Base-by-base conservation (phyloP, 169 alveolate species). In the Eimeria maxima region DNA sequence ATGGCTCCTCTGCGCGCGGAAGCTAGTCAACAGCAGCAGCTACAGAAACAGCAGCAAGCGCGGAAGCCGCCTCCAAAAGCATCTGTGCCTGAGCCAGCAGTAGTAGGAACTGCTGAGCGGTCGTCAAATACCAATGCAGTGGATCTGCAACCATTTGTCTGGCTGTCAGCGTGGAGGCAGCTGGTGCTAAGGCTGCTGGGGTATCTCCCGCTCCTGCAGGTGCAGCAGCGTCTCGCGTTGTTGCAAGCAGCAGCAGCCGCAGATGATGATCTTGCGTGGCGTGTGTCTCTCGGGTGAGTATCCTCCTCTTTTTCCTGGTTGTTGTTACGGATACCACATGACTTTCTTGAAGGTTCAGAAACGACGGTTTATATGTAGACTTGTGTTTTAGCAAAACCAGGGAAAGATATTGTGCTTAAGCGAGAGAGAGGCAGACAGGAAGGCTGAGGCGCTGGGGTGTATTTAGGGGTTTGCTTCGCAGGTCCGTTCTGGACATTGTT, bases 81-180 rank as follows among this genome's bases (percentile, higher is more conserved):
- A 69, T 69, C 20, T 69, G 44, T 45, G 10, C 7, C 80, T 45
- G 80, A 69, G 60, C 16, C 45, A n/a, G 11, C 80, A 69, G 80
- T 45, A 16, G 80, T 45, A 69, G 20, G 0, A 69, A 14, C 47
- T 29, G 80, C 80, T 14, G 20, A 27, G 11, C 3, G 80, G 11
- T 22, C 60, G 24, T 0, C 53, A 45, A 76, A 33, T 42, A 18
- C 38, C 27, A 60, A 42, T 45, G 3, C 63, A 76, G 55, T 20
- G 4, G 87, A 38, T 76, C 14, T 76, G 27, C 87, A 76, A 60
- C 87, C 60, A 45, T 29, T 45, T 42, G 87, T 76, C 29, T 76
- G 87, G 87, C 63, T 76, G 27, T 38, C 87, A 38, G 87, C 87
- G 87, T 76, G 87, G 87, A 29, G 87, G 87, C 53, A 45, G 87